phyloP scores from a whole-genome alignment of 108 stramenopile species.

The Skeletonema tropicum region DNA sequence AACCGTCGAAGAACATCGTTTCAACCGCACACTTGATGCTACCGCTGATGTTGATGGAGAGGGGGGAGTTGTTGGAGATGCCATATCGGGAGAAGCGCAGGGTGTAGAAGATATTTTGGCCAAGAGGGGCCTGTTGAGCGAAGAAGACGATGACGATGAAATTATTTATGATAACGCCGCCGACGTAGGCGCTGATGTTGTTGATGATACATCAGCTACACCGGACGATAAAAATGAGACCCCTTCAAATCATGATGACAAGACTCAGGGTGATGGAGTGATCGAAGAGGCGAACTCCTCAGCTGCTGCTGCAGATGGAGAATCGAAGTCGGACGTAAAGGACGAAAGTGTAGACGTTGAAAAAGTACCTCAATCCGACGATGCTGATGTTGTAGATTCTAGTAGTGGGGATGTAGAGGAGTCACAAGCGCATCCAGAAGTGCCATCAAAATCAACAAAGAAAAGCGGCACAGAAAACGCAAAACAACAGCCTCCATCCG shows the following conservation, averaged over 20 bases:
- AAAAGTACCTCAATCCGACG: background rate
- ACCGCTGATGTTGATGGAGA: background rate
- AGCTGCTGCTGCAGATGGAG: background rate
- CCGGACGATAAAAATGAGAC: background rate
- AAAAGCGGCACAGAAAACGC: background rate
- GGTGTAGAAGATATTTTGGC: conserved; percentile 47
- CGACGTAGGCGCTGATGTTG: background rate
- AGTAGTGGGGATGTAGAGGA: background rate
- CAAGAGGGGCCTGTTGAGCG: conserved; percentile 33
- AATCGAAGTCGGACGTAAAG: background rate
- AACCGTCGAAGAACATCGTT: conserved; percentile 58
- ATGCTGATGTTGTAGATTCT: background rate
- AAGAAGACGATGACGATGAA: conserved; percentile 25
- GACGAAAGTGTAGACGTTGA: background rate
- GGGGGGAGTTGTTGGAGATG: conserved; percentile 13
- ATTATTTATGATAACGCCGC: background rate
- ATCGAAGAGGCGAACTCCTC: background rate
- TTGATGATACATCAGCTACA: background rate
- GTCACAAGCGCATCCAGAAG: background rate
- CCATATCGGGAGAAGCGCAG: conserved; percentile 8
- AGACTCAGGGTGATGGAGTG: background rate
- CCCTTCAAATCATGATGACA: background rate
- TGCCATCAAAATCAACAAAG: background rate
- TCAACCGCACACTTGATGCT: conserved; percentile 4
- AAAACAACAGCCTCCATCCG: background rate